Evolutionary conservation across 2,329 filamentous ascomycete species (phyloP), one percentile per base, ranked within the genome.

Genomic region (Exophiala calicioides): DNA sequence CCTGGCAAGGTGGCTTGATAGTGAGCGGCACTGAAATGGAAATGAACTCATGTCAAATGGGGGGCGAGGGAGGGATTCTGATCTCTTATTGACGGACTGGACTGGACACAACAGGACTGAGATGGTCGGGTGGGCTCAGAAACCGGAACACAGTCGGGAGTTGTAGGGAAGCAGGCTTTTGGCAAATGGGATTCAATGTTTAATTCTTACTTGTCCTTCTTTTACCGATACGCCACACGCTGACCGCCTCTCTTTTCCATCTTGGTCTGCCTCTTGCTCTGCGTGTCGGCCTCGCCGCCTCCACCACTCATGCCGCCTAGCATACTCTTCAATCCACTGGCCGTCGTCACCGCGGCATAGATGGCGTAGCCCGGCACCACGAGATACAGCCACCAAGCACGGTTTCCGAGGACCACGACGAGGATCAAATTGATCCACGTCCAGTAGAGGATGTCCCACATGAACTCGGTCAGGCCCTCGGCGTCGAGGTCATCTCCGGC

Each of bases 361-460:
- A 66, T 61, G 1, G 72, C 74, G 58, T 77, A 78, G 4, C 69
- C 13, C 1, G 75, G 75, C 24, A 77, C 67, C 2, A 71, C 68
- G 19, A 73, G 62, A 67, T 78, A 86, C 26, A 81, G 56, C 74
- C 81, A 80, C 84, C 84, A 88, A 3, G 74, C 87, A 72, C 85
- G 85, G 65, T 96, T 90, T 3, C 93, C 93, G 36, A 91, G 79
- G 20, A 95, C 55, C 12, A 85, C 78, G 10, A 85, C 90, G n/a
- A 85, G 67, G 6, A 84, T 69, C 30, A 88, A 73, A 43, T 84
- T 86, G 8, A 81, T 83, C 84, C 90, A 96, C 0, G 90, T 96
- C 72, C 95, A 89, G 80, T 95, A 97, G 42, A 95, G 75, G 38
- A 95, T 81, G 70, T 98, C 93, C 79, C 95, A 98, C 86, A 97